Percentiles rank a stretch among this genome's conserved stretches.
phyloP scores from a whole-genome alignment of 73 alveolate genomes.

The Stentor coeruleus region DNA sequence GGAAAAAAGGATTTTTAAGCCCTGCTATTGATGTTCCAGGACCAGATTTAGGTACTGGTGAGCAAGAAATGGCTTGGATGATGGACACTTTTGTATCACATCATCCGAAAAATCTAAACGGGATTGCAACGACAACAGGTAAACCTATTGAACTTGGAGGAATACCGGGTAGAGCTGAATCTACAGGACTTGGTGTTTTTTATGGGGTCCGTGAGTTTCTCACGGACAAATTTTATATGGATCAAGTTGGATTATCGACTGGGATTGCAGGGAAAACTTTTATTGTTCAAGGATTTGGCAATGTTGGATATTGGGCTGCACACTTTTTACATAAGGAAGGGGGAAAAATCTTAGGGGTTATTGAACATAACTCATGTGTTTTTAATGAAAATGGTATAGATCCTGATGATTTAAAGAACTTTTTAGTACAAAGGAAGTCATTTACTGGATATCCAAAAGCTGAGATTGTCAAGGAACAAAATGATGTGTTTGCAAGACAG shows the following conservation, averaged over 20 bases:
- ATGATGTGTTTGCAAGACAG: background rate
- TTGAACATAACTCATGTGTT: slow-evolving; percentile 79
- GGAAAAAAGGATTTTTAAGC: slow-evolving; percentile 69
- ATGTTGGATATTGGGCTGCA: slow-evolving; percentile 88
- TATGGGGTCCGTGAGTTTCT: slow-evolving; percentile 40
- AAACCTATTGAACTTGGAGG: slow-evolving; percentile 77
- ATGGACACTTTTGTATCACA: slow-evolving; percentile 69
- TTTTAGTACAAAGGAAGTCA: slow-evolving; percentile 48
- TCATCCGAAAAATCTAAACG: slow-evolving; percentile 62
- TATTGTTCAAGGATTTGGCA: slow-evolving; percentile 81
- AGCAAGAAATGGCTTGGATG: slow-evolving; percentile 83
- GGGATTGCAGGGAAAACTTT: slow-evolving; percentile 61
- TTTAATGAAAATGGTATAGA: slow-evolving; percentile 67
- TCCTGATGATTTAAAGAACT: slow-evolving; percentile 63
- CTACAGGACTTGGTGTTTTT: slow-evolving; percentile 73
- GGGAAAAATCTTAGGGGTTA: slow-evolving; percentile 60
- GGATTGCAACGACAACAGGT: slow-evolving; percentile 80
- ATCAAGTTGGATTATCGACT: slow-evolving; percentile 37
- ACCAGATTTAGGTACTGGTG: slow-evolving; percentile 87
- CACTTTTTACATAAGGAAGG: slow-evolving; percentile 77
- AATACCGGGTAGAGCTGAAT: slow-evolving; percentile 82
- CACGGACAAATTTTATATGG: slow-evolving; percentile 35
- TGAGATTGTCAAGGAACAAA: slow-evolving; percentile 45
- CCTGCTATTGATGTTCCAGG: slow-evolving; percentile 79
- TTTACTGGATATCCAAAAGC: slow-evolving; percentile 69